These are phyloP conservation scores for Vigna hirtella DNA, from an alignment of 306 rosid species.

Conservation along the genomic window DNA sequence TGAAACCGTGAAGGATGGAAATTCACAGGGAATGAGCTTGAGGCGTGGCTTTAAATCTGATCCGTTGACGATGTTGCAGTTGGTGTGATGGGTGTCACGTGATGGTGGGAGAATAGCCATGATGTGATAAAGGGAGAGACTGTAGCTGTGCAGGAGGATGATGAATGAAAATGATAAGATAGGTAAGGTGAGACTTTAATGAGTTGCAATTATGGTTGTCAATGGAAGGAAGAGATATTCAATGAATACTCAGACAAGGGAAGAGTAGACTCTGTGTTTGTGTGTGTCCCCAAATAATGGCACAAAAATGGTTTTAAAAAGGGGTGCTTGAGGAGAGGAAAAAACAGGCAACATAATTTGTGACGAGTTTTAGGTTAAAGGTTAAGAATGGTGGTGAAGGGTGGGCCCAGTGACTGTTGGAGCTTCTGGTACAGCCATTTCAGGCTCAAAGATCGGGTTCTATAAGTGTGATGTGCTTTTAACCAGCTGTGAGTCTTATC, in stretches of 20 bases:
- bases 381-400: neutral
- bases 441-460: too few species aligned
- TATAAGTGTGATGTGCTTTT: conserved; percentile 46
- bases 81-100: conserved; percentile 10
- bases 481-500: conserved; percentile 19
- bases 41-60: neutral
- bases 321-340: neutral
- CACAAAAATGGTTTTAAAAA: neutral
- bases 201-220: conserved; percentile 26
- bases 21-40: neutral
- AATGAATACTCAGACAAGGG: neutral
- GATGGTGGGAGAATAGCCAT: neutral
- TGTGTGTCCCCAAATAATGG: neutral
- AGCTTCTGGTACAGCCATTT: neutral
- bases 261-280: neutral
- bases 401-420: neutral
- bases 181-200: conserved; percentile 31
- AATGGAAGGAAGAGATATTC: neutral
- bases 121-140: conserved; percentile 26
- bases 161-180: conserved; percentile 9
- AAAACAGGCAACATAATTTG: too few species aligned
- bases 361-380: too few species aligned
- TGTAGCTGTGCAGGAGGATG: neutral
- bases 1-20: conserved; percentile 23
- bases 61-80: neutral